Percentiles rank a stretch among this genome's conserved stretches.
Conservation (phyloP, 139 green algal species). For the Chlorella sp. region DNA sequence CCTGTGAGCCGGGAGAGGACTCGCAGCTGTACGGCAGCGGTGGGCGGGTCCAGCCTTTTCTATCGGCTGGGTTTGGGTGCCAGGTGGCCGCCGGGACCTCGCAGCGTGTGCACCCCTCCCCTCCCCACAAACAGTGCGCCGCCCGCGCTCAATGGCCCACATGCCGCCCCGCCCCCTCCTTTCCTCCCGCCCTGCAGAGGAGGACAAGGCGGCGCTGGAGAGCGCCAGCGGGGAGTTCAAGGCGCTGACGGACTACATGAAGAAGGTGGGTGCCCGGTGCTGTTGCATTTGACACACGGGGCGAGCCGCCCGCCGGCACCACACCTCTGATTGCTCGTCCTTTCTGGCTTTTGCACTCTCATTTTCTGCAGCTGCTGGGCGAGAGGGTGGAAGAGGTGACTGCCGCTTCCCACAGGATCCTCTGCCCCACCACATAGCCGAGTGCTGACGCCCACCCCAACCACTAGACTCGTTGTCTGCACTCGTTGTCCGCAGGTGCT, state of each 20-base stretch:
- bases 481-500: not conserved
- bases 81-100: no score
- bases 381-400: no score
- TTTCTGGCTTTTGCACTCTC: no score
- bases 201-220: constrained; percentile 65
- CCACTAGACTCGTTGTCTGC: not conserved
- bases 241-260: constrained; percentile 88
- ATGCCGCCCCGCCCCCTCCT: not conserved
- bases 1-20: constrained; percentile 93
- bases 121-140: no score
- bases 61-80: not conserved
- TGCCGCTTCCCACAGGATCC: no score
- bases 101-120: no score
- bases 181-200: not conserved
- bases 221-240: constrained; percentile 70
- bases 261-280: constrained; percentile 56
- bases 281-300: no score
- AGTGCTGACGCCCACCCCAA: no score
- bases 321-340: no score
- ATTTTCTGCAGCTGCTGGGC: no score
- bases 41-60: not conserved
- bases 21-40: constrained; percentile 75
- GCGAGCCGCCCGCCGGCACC: no score
- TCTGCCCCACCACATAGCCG: no score
- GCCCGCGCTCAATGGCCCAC: not conserved